A percentile compares a stretch with the other conserved stretches of the same genome.
Evolutionary conservation across 805 yeast species (phyloP).

Genomic region (Dipodascus albidus): DNA sequence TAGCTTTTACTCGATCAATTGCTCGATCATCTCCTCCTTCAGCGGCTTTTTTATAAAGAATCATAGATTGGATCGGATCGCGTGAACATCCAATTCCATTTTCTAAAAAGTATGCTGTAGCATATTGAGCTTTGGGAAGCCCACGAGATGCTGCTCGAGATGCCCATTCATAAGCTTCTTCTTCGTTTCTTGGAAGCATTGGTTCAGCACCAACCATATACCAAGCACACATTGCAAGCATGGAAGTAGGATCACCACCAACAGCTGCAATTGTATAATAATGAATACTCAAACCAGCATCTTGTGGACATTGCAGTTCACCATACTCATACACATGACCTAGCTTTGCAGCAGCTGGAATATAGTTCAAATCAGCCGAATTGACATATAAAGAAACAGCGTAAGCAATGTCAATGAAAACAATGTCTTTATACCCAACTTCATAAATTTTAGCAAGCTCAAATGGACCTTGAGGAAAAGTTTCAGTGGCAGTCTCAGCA

Average conservation of each 20-base stretch:
- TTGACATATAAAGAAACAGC: slow-evolving; percentile 78
- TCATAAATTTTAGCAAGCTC: slow-evolving; percentile 81
- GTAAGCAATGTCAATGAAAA: slow-evolving; percentile 72
- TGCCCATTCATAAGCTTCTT: slow-evolving; percentile 94
- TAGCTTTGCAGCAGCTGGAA: slow-evolving; percentile 64
- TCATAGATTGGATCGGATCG: slow-evolving; percentile 44
- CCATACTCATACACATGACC: slow-evolving; percentile 84
- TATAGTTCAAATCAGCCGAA: slow-evolving; percentile 81
- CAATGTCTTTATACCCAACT: slow-evolving; percentile 74
- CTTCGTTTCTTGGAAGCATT: slow-evolving; percentile 62
- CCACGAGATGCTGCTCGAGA: slow-evolving; percentile 68
- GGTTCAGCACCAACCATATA: slow-evolving; percentile 86
- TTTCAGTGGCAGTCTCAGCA: slow-evolving; percentile 67
- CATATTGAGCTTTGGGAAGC: slow-evolving; percentile 71
- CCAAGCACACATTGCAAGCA: slow-evolving; percentile 96
- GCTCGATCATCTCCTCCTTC: slow-evolving; percentile 47
- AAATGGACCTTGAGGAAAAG: slow-evolving; percentile 87
- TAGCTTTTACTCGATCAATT: slow-evolving; percentile 20
- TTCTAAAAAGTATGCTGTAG: slow-evolving; percentile 74
- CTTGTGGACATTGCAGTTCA: slow-evolving; percentile 52
- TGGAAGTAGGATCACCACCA: slow-evolving; percentile 77
- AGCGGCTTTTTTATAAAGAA: slow-evolving; percentile 71
- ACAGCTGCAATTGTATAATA: slow-evolving; percentile 86
- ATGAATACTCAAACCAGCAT: slow-evolving; percentile 76
- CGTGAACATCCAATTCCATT: slow-evolving; percentile 76